Evolutionary conservation across 441 rosid species (phyloP), one percentile per base, ranked within the genome.

Genomic region (Populus hybrid): DNA sequence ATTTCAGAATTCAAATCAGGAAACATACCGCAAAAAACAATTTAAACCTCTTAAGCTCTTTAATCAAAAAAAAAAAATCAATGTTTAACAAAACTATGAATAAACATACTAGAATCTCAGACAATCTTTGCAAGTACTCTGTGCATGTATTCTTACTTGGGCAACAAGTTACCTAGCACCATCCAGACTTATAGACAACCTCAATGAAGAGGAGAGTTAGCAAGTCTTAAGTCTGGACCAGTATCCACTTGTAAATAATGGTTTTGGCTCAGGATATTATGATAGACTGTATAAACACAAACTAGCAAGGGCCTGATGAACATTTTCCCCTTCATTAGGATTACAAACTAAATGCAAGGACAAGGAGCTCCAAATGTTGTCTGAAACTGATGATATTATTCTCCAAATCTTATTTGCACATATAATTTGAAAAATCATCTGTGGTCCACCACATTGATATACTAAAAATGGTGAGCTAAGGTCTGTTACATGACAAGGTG

Each of bases 1-100:
- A 71, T 10, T 38, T 72, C 73, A 78, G 70, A 38, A 24, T 11
- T 63, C 18, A 12, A 14, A 70, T n/a, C 35, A 79, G 14, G 74
- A 71, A 53, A 40, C 67, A 59, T 36, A 66, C 69, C 42, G 38
- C 24, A 65, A 64, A 71, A 57, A 42, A 36, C 65, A 7, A 46
- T 34, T 7, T 46, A 38, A 72, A 50, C 67, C 68, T 73, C 63
- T 53, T 57, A 23, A 72, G n/a, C 0, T 26, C 26, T 36, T 18
- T 34, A 40, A 19, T 30, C 4, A 36, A 64, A 6, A 35, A 63
- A 63, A 18, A 8, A 9, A 18, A 8, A 7, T 24, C 67, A 63
- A 3, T n/a, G 23, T 24, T n/a, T 10, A 21, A 10, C 19, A 14
- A 14, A 46, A 46, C 6, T 46, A 14, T 46, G 57, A 46, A 46